Evolutionary conservation across 2,329 filamentous ascomycete genomes (phyloP), one percentile per base, ranked within the genome.

Genomic region (Dryadomyces quercus-mongolicae): DNA sequence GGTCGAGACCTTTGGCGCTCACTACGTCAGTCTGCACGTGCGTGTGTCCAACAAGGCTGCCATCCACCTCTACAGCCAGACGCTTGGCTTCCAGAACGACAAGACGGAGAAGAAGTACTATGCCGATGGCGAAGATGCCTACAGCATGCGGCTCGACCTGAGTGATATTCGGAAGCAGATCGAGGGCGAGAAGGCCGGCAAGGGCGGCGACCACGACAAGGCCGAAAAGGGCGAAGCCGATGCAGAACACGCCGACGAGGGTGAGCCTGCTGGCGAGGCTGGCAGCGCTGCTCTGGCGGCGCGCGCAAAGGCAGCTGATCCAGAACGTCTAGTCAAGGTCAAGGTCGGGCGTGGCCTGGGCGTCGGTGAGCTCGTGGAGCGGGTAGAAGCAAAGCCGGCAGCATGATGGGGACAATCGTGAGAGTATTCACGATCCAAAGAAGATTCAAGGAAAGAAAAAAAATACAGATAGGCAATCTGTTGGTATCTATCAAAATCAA

Each of bases 91-190:
- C 76, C 80, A 84, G 66, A 86, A 88, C 61, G 88, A 93, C 60
- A 93, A 90, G 74, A 82, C 85, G 12, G 89, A 95, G 71, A 68
- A 79, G 50, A 93, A 91, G 72, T 95, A 95, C 78, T 98, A 98
- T 68, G 93, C 93, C 55, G 93, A 98, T 68, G 92, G 92, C 57
- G 93, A 98, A 73, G 89, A 98, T 73, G 93, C 93, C 42, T 95
- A 84, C 67, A 87, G 83, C 66, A 98, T 98, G 93, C 84, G 84
- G 59, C 86, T 95, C 68, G 86, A 97, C 64, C 77, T 98, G 46
- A 73, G 78, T 56, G 74, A 76, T 60, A 75, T 86, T 66, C 68
- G 73, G 58, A 71, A 73, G 56, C 70, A 72, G 64, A 64, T 73
- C 53, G 67, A 75, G 57, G 70, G 68, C 55, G 71, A 70, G 58